Percentiles rank a stretch among this genome's conserved stretches.
Conservation (phyloP, 371 early-diverging fungal species). For the Caulochytrium protostelioides region DNA sequence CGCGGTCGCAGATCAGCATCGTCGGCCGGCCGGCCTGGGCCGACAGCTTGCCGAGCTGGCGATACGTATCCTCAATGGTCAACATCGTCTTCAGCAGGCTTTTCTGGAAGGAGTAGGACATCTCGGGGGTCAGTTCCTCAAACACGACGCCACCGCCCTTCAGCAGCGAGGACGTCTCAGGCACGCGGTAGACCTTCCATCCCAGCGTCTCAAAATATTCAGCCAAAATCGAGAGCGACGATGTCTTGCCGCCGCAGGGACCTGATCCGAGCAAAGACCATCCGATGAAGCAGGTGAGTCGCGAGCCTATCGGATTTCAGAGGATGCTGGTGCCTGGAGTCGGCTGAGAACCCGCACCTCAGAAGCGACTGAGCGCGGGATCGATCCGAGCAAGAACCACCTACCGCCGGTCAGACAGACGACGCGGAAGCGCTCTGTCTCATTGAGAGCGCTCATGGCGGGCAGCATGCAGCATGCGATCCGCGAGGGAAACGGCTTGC, state of each 20-base stretch:
- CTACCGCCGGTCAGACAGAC: too few species aligned
- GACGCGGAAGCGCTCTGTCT: too few species aligned
- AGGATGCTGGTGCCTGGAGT: too few species aligned
- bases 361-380: too few species aligned
- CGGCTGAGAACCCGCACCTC: too few species aligned
- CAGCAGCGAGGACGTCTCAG: slow-evolving; percentile 19
- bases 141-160: slow-evolving; percentile 13
- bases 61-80: slow-evolving; percentile 15
- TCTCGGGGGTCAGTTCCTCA: slow-evolving; percentile 7
- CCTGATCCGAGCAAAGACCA: slow-evolving; percentile 3
- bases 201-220: slow-evolving; percentile 16
- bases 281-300: too few species aligned
- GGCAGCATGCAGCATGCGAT: too few species aligned
- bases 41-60: slow-evolving; percentile 10
- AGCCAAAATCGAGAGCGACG: slow-evolving; percentile 7
- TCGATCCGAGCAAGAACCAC: too few species aligned
- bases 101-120: slow-evolving; percentile 13
- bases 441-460: too few species aligned
- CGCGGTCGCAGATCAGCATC: slow-evolving; percentile 17
- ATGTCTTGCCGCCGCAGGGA: slow-evolving; percentile 19
- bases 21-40: slow-evolving; percentile 10
- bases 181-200: slow-evolving; percentile 18
- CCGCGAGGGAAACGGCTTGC: too few species aligned
- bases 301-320: too few species aligned
- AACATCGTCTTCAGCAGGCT: slow-evolving; percentile 14